These are phyloP conservation scores for Exophiala sideris DNA, from an alignment of 2,329 filamentous ascomycete species.

Conservation along the genomic window DNA sequence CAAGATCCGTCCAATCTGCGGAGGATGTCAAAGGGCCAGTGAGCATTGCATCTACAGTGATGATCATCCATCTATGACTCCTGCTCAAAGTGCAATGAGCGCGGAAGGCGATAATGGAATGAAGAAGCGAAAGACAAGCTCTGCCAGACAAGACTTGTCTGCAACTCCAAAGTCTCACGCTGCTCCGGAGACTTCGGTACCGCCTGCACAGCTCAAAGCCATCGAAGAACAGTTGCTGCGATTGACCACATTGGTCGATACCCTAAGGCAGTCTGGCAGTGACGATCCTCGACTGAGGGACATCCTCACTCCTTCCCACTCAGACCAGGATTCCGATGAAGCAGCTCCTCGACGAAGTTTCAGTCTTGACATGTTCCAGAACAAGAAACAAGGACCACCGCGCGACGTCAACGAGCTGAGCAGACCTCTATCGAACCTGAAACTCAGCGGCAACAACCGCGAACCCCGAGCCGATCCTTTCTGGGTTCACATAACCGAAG, in stretches of 20 bases:
- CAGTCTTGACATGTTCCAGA: conserved; percentile 32
- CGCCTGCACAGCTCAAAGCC: conserved; percentile 33
- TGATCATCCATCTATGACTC: not conserved
- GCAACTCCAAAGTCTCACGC: not conserved
- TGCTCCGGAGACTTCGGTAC: conserved; percentile 28
- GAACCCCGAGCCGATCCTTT: conserved; percentile 12
- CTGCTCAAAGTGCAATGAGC: not conserved
- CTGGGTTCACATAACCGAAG: conserved; percentile 20
- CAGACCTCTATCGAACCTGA: conserved; percentile 15
- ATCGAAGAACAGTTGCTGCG: conserved; percentile 45
- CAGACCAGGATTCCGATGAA: conserved; percentile 28
- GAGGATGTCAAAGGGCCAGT: conserved; percentile 44
- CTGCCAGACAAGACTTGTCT: not conserved
- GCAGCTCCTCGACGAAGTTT: conserved; percentile 40
- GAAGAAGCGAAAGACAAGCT: conserved; percentile 21
- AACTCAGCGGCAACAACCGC: conserved; percentile 3
- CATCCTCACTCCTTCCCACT: conserved; percentile 16
- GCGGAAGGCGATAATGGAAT: not conserved
- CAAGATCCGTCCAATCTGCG: conserved; percentile 45
- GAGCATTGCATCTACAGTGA: conserved; percentile 43
- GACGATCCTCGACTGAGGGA: conserved; percentile 5
- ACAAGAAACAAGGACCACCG: not conserved
- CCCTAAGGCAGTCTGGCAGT: conserved; percentile 34
- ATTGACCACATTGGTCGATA: conserved; percentile 44
- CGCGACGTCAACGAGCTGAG: conserved; percentile 14